Percentiles rank a stretch among this genome's conserved stretches.
These are phyloP conservation scores for Pythium pectinolyticum DNA, from an alignment of 352 stramenopile genomes.

Conservation along the genomic window DNA sequence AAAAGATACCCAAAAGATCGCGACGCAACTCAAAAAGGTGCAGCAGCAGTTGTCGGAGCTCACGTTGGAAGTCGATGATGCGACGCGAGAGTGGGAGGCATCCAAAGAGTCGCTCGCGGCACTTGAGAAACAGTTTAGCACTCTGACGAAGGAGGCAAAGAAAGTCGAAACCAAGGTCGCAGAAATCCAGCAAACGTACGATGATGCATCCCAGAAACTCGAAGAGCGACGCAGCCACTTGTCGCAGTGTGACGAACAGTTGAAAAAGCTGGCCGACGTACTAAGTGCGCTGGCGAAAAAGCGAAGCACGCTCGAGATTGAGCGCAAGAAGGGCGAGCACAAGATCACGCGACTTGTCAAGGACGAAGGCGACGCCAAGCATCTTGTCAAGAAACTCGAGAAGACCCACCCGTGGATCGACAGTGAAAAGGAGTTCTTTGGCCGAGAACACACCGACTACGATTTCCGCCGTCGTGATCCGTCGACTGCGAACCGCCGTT, in stretches of 20 bases:
- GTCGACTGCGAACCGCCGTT: conserved; percentile 75
- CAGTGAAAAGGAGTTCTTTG: conserved; percentile 97
- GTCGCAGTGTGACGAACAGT: conserved; percentile 88
- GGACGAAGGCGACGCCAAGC: conserved; percentile 89
- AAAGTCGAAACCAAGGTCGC: conserved; percentile 69
- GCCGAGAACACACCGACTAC: conserved; percentile 96
- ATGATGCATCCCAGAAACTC: conserved; percentile 60
- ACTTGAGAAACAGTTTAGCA: conserved; percentile 63
- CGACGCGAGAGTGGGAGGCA: conserved; percentile 60
- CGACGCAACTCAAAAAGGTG: conserved; percentile 50
- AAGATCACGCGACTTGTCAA: conserved; percentile 92
- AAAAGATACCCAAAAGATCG: conserved; percentile 69
- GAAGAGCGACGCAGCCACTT: conserved; percentile 70
- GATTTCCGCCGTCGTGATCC: conserved; percentile 94
- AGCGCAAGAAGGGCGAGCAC: conserved; percentile 95
- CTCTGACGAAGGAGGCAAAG: conserved; percentile 63
- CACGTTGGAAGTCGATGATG: conserved; percentile 71
- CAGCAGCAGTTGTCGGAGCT: conserved; percentile 77
- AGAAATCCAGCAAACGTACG: conserved; percentile 63
- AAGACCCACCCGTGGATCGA: conserved; percentile 97
- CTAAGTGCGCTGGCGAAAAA: conserved; percentile 83
- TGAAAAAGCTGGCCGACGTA: conserved; percentile 87
- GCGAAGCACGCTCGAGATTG: conserved; percentile 88
- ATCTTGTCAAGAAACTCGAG: conserved; percentile 90
- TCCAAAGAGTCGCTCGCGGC: conserved; percentile 48